These are phyloP conservation scores for Acephala macrosclerotiorum DNA, from an alignment of 2,329 filamentous ascomycete genomes.

Conservation along the genomic window DNA sequence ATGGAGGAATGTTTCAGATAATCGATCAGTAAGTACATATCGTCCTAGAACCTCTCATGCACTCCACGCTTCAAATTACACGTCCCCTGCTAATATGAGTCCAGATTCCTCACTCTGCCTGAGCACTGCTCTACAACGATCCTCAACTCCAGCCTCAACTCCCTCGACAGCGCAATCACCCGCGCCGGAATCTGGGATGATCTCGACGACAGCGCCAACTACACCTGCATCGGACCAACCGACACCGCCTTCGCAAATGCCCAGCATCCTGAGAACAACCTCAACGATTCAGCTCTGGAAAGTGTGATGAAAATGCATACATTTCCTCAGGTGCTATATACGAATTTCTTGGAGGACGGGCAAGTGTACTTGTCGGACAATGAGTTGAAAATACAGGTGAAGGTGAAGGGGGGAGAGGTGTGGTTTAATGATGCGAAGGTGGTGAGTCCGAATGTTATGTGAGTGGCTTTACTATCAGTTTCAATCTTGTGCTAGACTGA, in stretches of 20 bases:
- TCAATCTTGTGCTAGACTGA: not conserved
- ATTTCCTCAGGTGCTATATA: no score
- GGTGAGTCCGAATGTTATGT: conserved; percentile 14
- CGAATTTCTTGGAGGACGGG: no score
- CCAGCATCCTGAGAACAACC: conserved; percentile 3
- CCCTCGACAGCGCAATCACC: not conserved
- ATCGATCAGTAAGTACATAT: conserved; percentile 8
- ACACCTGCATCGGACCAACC: conserved; percentile 12
- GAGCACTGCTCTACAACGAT: no score
- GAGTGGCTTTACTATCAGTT: conserved; percentile 1
- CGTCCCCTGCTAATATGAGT: no score
- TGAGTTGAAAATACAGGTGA: not conserved
- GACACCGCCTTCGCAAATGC: conserved; percentile 9
- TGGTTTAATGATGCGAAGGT: conserved; percentile 21
- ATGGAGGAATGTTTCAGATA: conserved; percentile 12
- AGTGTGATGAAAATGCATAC: not conserved
- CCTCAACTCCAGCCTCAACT: no score
- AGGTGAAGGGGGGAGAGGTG: not conserved
- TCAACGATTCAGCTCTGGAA: not conserved
- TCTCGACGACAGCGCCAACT: conserved; percentile 1
- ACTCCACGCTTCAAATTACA: no score
- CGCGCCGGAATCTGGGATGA: not conserved
- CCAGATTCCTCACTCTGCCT: no score
- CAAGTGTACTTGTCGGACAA: no score
- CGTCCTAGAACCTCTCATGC: no score